Evolutionary conservation across 2,329 filamentous ascomycete species (phyloP), one percentile per base, ranked within the genome.

Genomic region (Colletotrichum sp.): DNA sequence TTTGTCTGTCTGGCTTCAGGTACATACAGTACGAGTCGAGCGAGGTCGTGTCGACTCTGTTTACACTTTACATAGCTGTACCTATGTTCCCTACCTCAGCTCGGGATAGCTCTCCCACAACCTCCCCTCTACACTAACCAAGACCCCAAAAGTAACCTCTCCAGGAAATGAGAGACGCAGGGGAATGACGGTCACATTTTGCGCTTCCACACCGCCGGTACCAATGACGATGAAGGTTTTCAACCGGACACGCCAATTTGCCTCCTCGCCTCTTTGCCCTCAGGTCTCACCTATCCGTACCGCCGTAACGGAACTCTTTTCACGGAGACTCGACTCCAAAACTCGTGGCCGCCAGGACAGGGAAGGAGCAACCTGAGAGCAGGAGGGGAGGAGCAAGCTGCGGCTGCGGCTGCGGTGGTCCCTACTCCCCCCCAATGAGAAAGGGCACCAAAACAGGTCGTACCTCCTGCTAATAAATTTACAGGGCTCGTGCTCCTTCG

Each of bases 401-500:
- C 3, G n/a, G 39, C 39, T 13, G 10, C n/a, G 44, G 44, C 39
- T 13, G 10, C 44, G 44, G 44, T 52, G 44, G 44, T 52, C 64
- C 57, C 36, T 39, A 39, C 36, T n/a, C 9, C 16, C 13, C 49
- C 60, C n/a, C 24, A 55, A 49, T 44, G 49, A 30, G 69, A 73
- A 52, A 63, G 49, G 12, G 28, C 64, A 60, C 70, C 64, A 69
- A 69, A 68, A 73, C 72, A 39, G 10, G 34, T 55, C 64, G 44
- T 69, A 32, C 64, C 70, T 57, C 73, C 70, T 73, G 44, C 57
- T 59, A 65, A 68, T 69, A 64, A 73, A 60, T 64, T 64, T 57
- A 32, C 69, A 69, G 69, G 64, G 73, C 64, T 63, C 57, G 64
- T 76, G 73, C 63, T 76, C 57, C 44, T 64, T 76, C 64, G 16